Evolutionary conservation across 305 asterid species (phyloP), one percentile per base, ranked within the genome.

Genomic region (Rubia balearica): DNA sequence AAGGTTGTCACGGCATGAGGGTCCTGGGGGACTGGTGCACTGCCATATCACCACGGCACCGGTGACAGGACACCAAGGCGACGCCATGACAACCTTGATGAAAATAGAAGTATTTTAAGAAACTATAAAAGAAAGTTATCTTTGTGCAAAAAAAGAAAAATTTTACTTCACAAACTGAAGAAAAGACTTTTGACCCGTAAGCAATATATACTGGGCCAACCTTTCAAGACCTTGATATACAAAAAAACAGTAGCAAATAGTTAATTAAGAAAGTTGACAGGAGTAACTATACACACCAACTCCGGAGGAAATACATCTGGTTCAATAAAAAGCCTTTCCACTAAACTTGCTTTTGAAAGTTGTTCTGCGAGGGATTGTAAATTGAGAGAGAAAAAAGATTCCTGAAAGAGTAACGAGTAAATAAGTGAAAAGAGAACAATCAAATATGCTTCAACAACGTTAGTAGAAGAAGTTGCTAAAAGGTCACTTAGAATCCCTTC

Each of bases 331-430:
- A 89, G 83, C 82, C 96, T 86, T 77, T 87, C 87, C 9, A 90
- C 83, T 73, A 87, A 81, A 80, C 82, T 80, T 60, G 89, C 82
- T 84, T 88, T 93, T 67, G 84, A 83, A 82, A 93, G 90, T 82
- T 86, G 92, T 71, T 85, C 84, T 5, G 96, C 85, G 68, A 93
- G 96, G 57, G 85, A 74, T 68, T 85, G 80, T 74, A 93, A 75
- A 85, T 90, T 81, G 46, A 93, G 94, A 13, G 97, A 90, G 71
- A 93, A 88, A 81, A 93, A 93, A 33, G 97, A 79, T 17, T 85
- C 85, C 98, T 93, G 90, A 80, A 80, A 59, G 69, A 61, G 60
- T 14, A 79, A 70, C 70, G 79, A 68, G 41, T 27, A 72, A 64
- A 61, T 24, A 69, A 53, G 30, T 46, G 33, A 74, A 63, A 65